Evolutionary conservation across 441 rosid genomes (phyloP), one percentile per base, ranked within the genome.

Genomic region (Erodium moschatum): DNA sequence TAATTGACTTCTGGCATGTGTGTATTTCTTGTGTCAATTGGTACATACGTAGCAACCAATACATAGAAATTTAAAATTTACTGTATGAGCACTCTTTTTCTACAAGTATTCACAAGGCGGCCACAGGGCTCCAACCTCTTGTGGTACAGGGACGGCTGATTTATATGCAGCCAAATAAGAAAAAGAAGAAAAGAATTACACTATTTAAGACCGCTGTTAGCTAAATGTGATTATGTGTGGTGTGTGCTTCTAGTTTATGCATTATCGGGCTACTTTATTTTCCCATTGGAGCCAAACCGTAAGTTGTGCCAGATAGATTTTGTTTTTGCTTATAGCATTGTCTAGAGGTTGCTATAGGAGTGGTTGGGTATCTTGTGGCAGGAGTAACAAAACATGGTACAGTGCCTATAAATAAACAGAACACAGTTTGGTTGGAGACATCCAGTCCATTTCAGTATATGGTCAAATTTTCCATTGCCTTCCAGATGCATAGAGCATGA

Each of bases 291-390:
- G 38, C 38, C 38, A 5, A 33, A 33, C 38, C 4, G 38, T 33
- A 31, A 15, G 16, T 0, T 64, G 33, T 64, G 19, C 4, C 0
- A 33, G 38, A 33, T 1, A 33, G 1, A 33, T 33, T 33, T 33
- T 33, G 38, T 33, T 31, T 64, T 64, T 64, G 44, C 67, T 12
- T 29, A 27, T 64, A 13, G n/a, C 33, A 6, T 29, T 6, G 19
- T 64, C 62, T 56, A 56, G 62, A 18, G 21, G 16, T 56, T 56
- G 62, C 24, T 56, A 5, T 33, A 33, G 62, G 16, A 56, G 62
- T 16, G 21, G 21, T 56, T 8, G 20, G 12, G 2, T 16, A 56
- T 56, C 21, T 0, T 19, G 24, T 56, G 62, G 62, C 0, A 20
- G 62, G 62, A 9, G 21, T 19, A 56, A 56, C 27, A 16, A 2